Evolutionary conservation across 202 grass and related monocot species (phyloP), one percentile per base, ranked within the genome.

Genomic region (Hordeum pubiflorum): DNA sequence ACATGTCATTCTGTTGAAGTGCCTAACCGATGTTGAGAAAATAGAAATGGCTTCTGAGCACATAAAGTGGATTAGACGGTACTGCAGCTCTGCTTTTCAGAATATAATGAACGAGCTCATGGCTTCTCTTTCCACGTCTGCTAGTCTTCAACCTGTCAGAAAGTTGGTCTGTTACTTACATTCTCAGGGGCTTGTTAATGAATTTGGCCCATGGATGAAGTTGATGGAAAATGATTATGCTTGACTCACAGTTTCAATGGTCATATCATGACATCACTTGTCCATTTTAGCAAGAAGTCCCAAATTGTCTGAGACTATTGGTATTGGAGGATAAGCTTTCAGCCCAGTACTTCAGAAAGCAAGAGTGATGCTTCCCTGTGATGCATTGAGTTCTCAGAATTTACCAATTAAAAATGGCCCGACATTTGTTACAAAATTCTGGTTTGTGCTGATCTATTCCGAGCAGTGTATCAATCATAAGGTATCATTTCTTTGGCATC

Each of bases 31-130:
- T 79, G 83, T 79, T 46, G 91, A 89, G 44, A 57, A 92, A 84
- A 68, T 89, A 77, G 91, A 94, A 48, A 89, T 89, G 87, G 87
- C 89, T 67, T 22, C 90, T 81, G 75, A 90, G 54, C 91, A 97
- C 70, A 81, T 97, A 85, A 82, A 85, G 77, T 92, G 87, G 86
- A 37, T 90, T 20, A 89, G 54, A 29, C 82, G 11, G 40, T 81
- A 90, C 76, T 66, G 71, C 32, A 40, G 81, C 74, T 89, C 67
- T 74, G 68, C 29, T 71, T 85, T 94, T 50, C 63, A 87, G 39
- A 86, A 64, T 66, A 73, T 94, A 81, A 36, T 97, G 64, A 64
- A 82, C 48, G 91, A 94, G 36, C 84, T 94, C 79, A 87, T 97
- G 84, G 84, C 81, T 75, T 94, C 86, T 81, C 86, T 97, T 77